Conservation (phyloP, 1,139 yeast genomes). For the Hyphopichia burtonii region DNA sequence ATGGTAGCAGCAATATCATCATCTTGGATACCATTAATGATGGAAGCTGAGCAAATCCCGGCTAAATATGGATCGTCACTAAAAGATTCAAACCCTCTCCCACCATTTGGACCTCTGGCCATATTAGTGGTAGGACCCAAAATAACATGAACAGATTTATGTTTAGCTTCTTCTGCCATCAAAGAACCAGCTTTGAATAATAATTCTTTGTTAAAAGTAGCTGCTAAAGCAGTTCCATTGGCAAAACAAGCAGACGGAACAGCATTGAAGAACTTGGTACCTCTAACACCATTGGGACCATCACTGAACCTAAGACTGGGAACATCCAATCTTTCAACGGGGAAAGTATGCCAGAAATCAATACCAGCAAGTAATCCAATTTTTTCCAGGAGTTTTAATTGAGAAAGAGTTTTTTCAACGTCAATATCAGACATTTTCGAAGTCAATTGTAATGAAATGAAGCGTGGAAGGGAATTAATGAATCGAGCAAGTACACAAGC, state of each 20-base stretch:
- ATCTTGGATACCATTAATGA: constrained; percentile 55
- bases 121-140: constrained; percentile 58
- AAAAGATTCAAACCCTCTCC: constrained; percentile 64
- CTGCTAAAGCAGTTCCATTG: constrained; percentile 22
- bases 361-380: constrained; percentile 17
- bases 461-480: too few relatives aligned
- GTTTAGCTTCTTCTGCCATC: constrained; percentile 50
- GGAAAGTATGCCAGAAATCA: constrained; percentile 22
- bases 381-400: constrained; percentile 19
- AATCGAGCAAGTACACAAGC: too few relatives aligned
- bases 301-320: constrained; percentile 20
- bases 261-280: constrained; percentile 18
- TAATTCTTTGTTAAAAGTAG: constrained; percentile 19
- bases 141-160: constrained; percentile 49
- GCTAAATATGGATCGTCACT: constrained; percentile 61
- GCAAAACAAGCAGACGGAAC: constrained; percentile 24
- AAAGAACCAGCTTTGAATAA: constrained; percentile 39
- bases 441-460: too few relatives aligned
- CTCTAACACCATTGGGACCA: constrained; percentile 25
- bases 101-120: constrained; percentile 61
- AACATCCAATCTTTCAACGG: constrained; percentile 15
- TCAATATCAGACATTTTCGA: constrained; percentile 23
- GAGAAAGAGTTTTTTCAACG: constrained; percentile 38
- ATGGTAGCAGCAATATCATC: constrained; percentile 54
- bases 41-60: constrained; percentile 49